Evolutionary conservation across 225 moss, liverwort and hornwort genomes (phyloP).

Genomic region (Lunularia cruciata): DNA sequence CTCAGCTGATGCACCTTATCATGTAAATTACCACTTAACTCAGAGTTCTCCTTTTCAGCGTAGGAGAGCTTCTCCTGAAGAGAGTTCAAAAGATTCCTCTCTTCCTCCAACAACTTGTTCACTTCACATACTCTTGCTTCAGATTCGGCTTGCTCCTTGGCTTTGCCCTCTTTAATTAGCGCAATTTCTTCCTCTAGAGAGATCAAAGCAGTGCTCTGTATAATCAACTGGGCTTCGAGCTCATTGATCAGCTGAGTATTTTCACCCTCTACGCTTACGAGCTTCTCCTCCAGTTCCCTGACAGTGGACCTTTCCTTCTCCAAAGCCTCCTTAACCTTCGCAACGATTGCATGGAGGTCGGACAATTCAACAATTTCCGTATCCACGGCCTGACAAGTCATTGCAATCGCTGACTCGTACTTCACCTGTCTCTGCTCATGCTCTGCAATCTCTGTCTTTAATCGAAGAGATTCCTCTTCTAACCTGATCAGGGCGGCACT

Average conservation of each 20-base stretch:
- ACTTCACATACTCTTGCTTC: background rate
- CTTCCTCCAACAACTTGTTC: background rate
- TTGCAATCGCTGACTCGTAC: background rate
- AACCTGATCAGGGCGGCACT: background rate
- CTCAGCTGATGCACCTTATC: background rate
- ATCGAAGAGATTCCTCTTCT: background rate
- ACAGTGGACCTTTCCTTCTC: background rate
- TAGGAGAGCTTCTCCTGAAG: background rate
- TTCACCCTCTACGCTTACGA: background rate
- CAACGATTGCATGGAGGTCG: background rate
- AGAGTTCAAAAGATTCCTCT: background rate
- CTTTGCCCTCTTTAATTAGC: background rate
- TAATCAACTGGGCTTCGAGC: conserved; percentile 14
- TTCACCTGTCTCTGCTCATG: background rate
- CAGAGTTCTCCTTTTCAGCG: conserved; percentile 4
- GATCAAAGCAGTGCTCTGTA: conserved; percentile 9
- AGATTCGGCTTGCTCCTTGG: background rate
- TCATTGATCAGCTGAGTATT: background rate
- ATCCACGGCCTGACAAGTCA: conserved; percentile 4
- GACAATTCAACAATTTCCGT: background rate
- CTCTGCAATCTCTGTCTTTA: background rate
- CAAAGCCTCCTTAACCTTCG: background rate
- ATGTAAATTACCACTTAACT: background rate
- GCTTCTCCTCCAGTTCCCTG: background rate
- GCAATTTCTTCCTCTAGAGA: conserved; percentile 3